Evolutionary conservation across 2,329 filamentous ascomycete genomes (phyloP).

Genomic region (Arthrobotrys pseudoclavata): DNA sequence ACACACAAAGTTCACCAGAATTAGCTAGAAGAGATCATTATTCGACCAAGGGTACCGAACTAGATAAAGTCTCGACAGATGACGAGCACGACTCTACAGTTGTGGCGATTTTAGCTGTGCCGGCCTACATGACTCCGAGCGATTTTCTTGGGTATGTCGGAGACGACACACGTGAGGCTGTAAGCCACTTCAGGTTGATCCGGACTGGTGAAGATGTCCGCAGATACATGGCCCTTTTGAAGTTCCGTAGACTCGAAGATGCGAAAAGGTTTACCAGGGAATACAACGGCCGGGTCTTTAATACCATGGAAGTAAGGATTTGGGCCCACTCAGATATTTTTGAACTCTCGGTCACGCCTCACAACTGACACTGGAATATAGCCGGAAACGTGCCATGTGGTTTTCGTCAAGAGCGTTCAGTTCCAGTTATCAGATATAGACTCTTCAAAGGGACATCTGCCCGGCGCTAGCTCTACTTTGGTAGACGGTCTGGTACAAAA

Average conservation of each 20-base stretch:
- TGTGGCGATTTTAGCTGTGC: slow-evolving; percentile 92
- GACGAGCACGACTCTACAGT: slow-evolving; percentile 77
- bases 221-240: slow-evolving; percentile 90
- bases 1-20: slow-evolving; percentile 64
- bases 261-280: slow-evolving; percentile 85
- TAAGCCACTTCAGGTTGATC: slow-evolving; percentile 95
- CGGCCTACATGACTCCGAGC: slow-evolving; percentile 89
- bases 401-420: slow-evolving; percentile 78
- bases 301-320: slow-evolving; percentile 81
- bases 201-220: slow-evolving; percentile 88
- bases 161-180: slow-evolving; percentile 84
- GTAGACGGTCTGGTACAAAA: slow-evolving; percentile 13
- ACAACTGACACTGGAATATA: slow-evolving; percentile 80
- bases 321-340: slow-evolving; percentile 6
- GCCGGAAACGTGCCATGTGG: slow-evolving; percentile 94
- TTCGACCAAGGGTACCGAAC: slow-evolving; percentile 66
- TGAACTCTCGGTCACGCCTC: slow-evolving; percentile 25
- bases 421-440: slow-evolving; percentile 41
- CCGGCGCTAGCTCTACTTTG: slow-evolving; percentile 60
- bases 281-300: slow-evolving; percentile 95
- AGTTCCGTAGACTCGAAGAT: slow-evolving; percentile 81
- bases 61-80: not conserved
- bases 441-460: slow-evolving; percentile 78
- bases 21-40: not conserved
- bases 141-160: slow-evolving; percentile 94